Evolutionary conservation across 805 yeast species (phyloP).

Genomic region (Wickerhamiella parazyma): DNA sequence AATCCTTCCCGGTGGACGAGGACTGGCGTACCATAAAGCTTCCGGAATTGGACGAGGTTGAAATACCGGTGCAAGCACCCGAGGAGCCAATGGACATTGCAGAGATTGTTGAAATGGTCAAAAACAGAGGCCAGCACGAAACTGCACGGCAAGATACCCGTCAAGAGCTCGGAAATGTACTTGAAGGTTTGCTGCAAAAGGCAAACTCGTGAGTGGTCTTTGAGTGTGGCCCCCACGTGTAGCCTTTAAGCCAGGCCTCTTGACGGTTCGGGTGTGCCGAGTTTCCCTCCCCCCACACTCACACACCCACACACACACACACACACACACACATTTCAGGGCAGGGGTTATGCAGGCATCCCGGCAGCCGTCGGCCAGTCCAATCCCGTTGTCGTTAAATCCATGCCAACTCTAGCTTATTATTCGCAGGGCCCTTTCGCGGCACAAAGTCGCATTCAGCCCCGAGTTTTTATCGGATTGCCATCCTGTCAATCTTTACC

Average conservation of each 20-base stretch:
- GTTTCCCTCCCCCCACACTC: no score
- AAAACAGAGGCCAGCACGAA: not conserved
- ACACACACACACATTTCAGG: not conserved
- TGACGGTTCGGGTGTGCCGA: no score
- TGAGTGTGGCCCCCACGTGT: no score
- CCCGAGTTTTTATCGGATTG: no score
- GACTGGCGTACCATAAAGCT: slow-evolving; percentile 4
- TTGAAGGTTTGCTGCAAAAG: not conserved
- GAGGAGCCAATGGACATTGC: not conserved
- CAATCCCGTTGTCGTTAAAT: no score
- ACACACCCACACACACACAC: not conserved
- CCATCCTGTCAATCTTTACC: not conserved
- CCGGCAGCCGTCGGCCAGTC: no score
- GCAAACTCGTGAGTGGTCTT: not conserved
- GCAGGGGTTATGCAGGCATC: not conserved
- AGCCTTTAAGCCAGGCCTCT: no score
- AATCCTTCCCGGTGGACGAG: slow-evolving; percentile 12
- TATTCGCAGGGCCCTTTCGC: no score
- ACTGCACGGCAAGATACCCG: not conserved
- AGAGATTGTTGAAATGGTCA: not conserved
- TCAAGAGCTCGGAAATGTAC: not conserved
- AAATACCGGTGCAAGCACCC: not conserved
- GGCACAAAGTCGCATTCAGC: no score
- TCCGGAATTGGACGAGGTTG: not conserved
- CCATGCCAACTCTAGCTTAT: no score